A percentile compares a stretch with the other conserved stretches of the same genome.
These are phyloP conservation scores for Suhomyces choctaworum DNA, from an alignment of 1,139 yeast genomes.

Conservation along the genomic window DNA sequence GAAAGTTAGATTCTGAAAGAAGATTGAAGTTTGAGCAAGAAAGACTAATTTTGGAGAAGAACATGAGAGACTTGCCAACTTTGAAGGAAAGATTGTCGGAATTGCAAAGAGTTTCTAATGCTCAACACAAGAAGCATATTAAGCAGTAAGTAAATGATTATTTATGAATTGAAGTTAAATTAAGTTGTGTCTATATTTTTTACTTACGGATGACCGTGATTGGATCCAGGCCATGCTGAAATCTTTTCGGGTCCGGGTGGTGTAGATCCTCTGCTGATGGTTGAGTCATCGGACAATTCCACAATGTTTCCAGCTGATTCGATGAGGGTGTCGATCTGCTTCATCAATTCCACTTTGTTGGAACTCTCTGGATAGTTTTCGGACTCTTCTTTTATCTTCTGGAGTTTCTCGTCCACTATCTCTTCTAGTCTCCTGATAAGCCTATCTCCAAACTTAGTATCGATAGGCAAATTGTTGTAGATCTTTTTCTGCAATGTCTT, in stretches of 20 bases:
- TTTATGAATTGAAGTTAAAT: background rate
- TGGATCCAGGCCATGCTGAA: constrained; percentile 69
- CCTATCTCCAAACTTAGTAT: constrained; percentile 51
- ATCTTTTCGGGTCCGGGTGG: constrained; percentile 45
- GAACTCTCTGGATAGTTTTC: constrained; percentile 15
- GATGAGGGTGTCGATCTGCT: constrained; percentile 21
- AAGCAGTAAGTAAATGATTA: constrained; percentile 2
- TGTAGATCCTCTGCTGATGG: constrained; percentile 29
- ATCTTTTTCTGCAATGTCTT: constrained; percentile 45
- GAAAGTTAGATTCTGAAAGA: constrained; percentile 65
- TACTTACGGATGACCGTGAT: constrained; percentile 60
- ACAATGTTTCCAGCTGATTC: constrained; percentile 18
- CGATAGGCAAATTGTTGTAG: constrained; percentile 51
- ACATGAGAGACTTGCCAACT: constrained; percentile 64
- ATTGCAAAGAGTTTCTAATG: constrained; percentile 51
- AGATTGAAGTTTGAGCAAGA: constrained; percentile 73
- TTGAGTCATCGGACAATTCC: constrained; percentile 23
- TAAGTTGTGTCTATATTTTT: background rate
- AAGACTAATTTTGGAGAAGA: constrained; percentile 61
- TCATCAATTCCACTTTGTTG: constrained; percentile 16
- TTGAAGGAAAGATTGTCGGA: constrained; percentile 65
- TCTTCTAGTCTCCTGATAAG: constrained; percentile 47
- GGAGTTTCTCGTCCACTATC: constrained; percentile 41
- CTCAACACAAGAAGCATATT: constrained; percentile 32
- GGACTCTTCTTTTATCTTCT: constrained; percentile 15